Evolutionary conservation across 805 yeast species (phyloP), one percentile per base, ranked within the genome.

Genomic region (Zygotorulaspora danielsina): DNA sequence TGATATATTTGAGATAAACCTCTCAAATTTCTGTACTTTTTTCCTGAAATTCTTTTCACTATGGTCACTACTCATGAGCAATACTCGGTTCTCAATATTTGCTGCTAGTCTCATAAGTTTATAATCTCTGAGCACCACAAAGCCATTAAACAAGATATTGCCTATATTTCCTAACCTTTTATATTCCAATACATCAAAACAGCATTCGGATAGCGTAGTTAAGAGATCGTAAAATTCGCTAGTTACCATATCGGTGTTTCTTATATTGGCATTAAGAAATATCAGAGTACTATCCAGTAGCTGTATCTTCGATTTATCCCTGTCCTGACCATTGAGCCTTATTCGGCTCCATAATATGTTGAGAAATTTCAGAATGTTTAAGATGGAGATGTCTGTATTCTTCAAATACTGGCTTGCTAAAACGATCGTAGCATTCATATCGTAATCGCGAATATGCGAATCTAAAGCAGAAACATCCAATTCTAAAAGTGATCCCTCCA

Each of bases 91-190:
- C 21, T 44, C 47, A 21, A 44, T 19, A 8, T 30, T 32, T 11
- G 47, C 47, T n/a, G 47, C 47, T 10, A 19, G 18, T 9, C 36
- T 34, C 17, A 44, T 30, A 15, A 34, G 37, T 7, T 21, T 19
- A 15, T 32, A 16, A 13, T 51, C 42, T 25, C 48, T 48, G 2
- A 34, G 37, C 6, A 46, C 38, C 4, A 57, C 45, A 16, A 45
- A 59, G 6, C 46, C 35, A 36, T 63, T 63, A 36, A 51, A 63
- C n/a, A 48, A 20, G 7, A 62, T 52, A 25, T 51, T 55, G 7
- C 54, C 46, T 5, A 59, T 32, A 41, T 59, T 59, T 1, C 45
- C 38, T n/a, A 57, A 24, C 37, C 65, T 49, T 32, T 56, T 53
- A 6, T 26, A 30, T 19, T 57, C 58, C 5, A 32, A 9, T 9